These are phyloP conservation scores for Brassica napus DNA, from an alignment of 345 rosid species.

Conservation along the genomic window DNA sequence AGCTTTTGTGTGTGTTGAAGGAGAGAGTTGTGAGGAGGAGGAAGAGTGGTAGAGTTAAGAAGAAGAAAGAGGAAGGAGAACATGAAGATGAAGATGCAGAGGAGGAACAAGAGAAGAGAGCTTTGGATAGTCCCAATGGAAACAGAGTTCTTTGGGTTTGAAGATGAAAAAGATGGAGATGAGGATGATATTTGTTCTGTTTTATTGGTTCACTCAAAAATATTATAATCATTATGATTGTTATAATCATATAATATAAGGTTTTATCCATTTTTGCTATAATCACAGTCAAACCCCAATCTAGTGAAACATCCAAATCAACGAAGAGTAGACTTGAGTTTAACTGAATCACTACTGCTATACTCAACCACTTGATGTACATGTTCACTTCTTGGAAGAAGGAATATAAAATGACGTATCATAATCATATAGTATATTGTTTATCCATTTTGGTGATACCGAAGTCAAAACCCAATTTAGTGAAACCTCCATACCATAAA, in stretches of 20 bases:
- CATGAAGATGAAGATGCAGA: conserved; percentile 36
- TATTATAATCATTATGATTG: no score
- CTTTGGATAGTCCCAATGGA: conserved; percentile 61
- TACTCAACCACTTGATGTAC: not conserved
- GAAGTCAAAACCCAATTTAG: not conserved
- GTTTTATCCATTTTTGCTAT: no score
- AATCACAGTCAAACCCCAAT: no score
- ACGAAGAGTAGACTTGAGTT: no score
- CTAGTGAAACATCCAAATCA: no score
- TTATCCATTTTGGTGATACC: conserved; percentile 5
- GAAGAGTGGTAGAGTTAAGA: conserved; percentile 26
- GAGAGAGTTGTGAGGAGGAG: conserved; percentile 47
- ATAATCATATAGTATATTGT: not conserved
- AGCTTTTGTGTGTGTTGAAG: conserved; percentile 57
- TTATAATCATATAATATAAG: no score
- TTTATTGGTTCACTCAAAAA: no score
- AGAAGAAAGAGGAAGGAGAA: conserved; percentile 34
- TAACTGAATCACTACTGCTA: no score
- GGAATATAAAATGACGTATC: not conserved
- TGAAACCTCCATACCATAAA: not conserved
- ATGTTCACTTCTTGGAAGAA: not conserved
- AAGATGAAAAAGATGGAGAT: conserved; percentile 38
- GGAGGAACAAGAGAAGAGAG: conserved; percentile 80
- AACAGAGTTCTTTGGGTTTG: conserved; percentile 24
- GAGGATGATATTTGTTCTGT: not conserved